Evolutionary conservation across 1,284 basidiomycete genomes (phyloP).

Genomic region (Trametes versicolor): DNA sequence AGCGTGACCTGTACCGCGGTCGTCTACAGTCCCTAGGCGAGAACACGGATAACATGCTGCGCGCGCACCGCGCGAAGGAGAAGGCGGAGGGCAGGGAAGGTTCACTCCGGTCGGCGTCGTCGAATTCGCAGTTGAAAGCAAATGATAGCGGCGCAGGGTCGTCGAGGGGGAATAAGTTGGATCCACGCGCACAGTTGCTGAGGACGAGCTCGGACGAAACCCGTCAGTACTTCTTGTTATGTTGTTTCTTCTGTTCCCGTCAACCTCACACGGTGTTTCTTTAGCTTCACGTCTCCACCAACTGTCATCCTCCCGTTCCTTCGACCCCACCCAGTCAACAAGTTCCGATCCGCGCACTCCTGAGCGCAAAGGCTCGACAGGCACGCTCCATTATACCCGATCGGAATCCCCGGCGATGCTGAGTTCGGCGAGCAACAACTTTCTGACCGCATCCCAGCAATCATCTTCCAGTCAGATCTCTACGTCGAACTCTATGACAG

Average conservation of each 20-base stretch:
- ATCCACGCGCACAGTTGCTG: slow-evolving; percentile 46
- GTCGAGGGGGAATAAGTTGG: slow-evolving; percentile 26
- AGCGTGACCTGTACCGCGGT: slow-evolving; percentile 76
- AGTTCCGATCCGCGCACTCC: slow-evolving; percentile 26
- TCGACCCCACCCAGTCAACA: slow-evolving; percentile 28
- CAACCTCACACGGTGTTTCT: slow-evolving; percentile 13
- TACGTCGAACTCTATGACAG: slow-evolving; percentile 16
- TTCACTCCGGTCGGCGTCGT: slow-evolving; percentile 40
- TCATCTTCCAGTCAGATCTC: slow-evolving; percentile 32
- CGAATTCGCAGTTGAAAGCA: slow-evolving; percentile 42
- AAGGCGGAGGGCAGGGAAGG: slow-evolving; percentile 41
- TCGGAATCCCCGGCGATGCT: slow-evolving; percentile 26
- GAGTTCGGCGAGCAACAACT: slow-evolving; percentile 9
- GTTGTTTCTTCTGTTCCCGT: neutral
- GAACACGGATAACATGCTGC: slow-evolving; percentile 47
- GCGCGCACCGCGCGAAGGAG: slow-evolving; percentile 46
- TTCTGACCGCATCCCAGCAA: slow-evolving; percentile 33
- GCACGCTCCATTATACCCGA: slow-evolving; percentile 18
- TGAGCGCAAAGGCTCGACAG: slow-evolving; percentile 30
- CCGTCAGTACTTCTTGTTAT: slow-evolving; percentile 51
- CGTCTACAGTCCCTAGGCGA: slow-evolving; percentile 56
- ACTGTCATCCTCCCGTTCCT: slow-evolving; percentile 30
- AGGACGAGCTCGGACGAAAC: slow-evolving; percentile 63
- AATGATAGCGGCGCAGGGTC: slow-evolving; percentile 35
- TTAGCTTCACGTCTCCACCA: slow-evolving; percentile 28